Evolutionary conservation across 2,329 filamentous ascomycete species (phyloP), one percentile per base, ranked within the genome.

Genomic region (Trichophyton verrucosum): DNA sequence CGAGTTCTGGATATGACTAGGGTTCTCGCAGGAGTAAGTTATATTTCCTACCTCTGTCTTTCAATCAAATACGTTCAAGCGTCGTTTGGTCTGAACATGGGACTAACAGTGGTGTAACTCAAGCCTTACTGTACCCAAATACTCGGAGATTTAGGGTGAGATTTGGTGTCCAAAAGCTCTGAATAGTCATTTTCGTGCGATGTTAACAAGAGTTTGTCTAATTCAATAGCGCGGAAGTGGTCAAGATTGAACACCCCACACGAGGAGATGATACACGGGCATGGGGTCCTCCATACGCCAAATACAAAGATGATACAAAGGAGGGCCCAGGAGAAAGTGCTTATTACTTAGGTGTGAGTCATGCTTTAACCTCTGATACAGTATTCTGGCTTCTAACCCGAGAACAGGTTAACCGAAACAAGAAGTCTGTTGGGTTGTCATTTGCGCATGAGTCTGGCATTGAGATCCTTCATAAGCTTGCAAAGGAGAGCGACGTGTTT

Each of bases 91-190:
- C 33, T 15, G 47, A 44, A 44, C 3, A 44, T 36, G 33, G 33
- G 11, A 36, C 6, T 58, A 59, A 62, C 58, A 46, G 61, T 24
- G 62, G 64, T 58, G 67, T 62, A 36, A 36, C 63, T 60, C 57
- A 69, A 97, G 90, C 94, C 94, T 66, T 97, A 97, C 71, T 96
- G 91, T 69, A 97, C 94, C 42, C 94, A 99, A 73, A 96, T 99
- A 60, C 77, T 99, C 8, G 94, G 92, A 61, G 94, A 99, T 75
- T 81, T 99, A 67, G 94, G 94, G 92, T 96, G 46, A 57, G 58
- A 53, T 53, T 63, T 64, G 4, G 40, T 64, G 33, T 61, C 58
- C 38, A 20, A 36, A 9, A 38, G 57, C 15, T 44, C 11, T n/a
- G 22, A 15, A 27, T 8, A 11, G 40, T 15, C 11, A 38, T 15